Percentiles rank a stretch among this genome's conserved stretches.
Conservation (phyloP, 1,139 yeast genomes). For the Blastobotrys persicus region DNA sequence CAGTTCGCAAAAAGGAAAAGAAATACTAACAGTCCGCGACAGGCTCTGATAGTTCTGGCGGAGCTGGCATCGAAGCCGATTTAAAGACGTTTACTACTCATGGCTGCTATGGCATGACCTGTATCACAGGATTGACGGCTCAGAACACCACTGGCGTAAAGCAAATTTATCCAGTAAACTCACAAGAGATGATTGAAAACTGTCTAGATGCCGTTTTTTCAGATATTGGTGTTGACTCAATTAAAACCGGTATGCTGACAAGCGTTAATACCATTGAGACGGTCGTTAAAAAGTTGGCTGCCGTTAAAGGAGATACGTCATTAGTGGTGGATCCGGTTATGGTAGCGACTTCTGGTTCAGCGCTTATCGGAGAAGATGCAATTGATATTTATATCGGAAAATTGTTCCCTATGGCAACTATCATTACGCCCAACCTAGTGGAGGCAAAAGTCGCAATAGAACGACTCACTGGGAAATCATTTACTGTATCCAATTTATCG, state of each 20-base stretch:
- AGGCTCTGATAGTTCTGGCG: constrained; percentile 90
- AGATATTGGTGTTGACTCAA: constrained; percentile 65
- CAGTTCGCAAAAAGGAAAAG: background rate
- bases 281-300: constrained; percentile 41
- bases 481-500: constrained; percentile 20
- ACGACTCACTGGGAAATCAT: background rate
- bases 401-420: constrained; percentile 55
- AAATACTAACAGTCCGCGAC: constrained; percentile 38
- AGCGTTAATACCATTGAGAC: constrained; percentile 56
- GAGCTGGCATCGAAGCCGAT: constrained; percentile 95
- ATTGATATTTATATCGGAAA: constrained; percentile 45
- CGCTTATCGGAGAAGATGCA: constrained; percentile 50
- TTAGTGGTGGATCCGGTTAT: constrained; percentile 78
- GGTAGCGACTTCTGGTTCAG: constrained; percentile 74
- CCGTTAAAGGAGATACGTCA: constrained; percentile 31
- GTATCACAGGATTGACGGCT: constrained; percentile 79
- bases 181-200: constrained; percentile 44
- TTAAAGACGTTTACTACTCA: constrained; percentile 78
- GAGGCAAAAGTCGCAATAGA: constrained; percentile 48
- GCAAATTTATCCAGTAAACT: constrained; percentile 46
- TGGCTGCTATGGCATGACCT: constrained; percentile 75
- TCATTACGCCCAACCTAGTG: constrained; percentile 72
- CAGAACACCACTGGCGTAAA: constrained; percentile 65
- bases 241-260: constrained; percentile 80
- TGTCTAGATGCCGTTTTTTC: constrained; percentile 56